Conservation (phyloP, 495 filamentous ascomycete genomes). For the Penicillium subrubescens region DNA sequence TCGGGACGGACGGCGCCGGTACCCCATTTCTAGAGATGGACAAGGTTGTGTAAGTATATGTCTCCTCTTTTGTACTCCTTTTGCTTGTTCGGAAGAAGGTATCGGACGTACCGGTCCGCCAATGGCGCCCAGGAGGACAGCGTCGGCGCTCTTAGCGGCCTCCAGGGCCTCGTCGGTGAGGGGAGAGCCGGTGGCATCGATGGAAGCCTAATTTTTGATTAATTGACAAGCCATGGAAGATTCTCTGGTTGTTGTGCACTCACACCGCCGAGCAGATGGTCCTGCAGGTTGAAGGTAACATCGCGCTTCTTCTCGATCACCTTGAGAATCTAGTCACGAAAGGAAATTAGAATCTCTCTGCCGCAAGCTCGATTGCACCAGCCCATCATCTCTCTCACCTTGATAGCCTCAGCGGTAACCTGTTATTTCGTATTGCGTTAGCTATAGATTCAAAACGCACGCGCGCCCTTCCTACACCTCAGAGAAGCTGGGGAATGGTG, state of each 20-base stretch:
- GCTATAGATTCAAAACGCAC: not conserved
- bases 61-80: not conserved
- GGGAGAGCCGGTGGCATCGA: slow-evolving; percentile 76
- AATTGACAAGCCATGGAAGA: not conserved
- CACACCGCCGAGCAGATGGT: slow-evolving; percentile 93
- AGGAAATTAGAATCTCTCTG: slow-evolving; percentile 12
- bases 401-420: slow-evolving; percentile 76
- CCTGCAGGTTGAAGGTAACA: slow-evolving; percentile 84
- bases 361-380: slow-evolving; percentile 6
- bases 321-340: slow-evolving; percentile 55
- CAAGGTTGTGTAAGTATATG: not conserved
- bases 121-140: slow-evolving; percentile 91
- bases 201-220: slow-evolving; percentile 61
- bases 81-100: slow-evolving; percentile 5
- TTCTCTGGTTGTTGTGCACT: slow-evolving; percentile 36
- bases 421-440: slow-evolving; percentile 21
- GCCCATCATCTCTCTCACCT: slow-evolving; percentile 55
- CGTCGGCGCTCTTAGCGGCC: slow-evolving; percentile 88
- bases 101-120: slow-evolving; percentile 73
- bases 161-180: slow-evolving; percentile 82
- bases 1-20: slow-evolving; percentile 87
- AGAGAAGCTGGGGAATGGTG: slow-evolving; percentile 1
- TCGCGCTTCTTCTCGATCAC: slow-evolving; percentile 69
- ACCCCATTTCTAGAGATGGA: slow-evolving; percentile 76
- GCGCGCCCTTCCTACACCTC: not conserved